Conservation (phyloP, 2,329 filamentous ascomycete genomes). For the Microdochium bolleyi region DNA sequence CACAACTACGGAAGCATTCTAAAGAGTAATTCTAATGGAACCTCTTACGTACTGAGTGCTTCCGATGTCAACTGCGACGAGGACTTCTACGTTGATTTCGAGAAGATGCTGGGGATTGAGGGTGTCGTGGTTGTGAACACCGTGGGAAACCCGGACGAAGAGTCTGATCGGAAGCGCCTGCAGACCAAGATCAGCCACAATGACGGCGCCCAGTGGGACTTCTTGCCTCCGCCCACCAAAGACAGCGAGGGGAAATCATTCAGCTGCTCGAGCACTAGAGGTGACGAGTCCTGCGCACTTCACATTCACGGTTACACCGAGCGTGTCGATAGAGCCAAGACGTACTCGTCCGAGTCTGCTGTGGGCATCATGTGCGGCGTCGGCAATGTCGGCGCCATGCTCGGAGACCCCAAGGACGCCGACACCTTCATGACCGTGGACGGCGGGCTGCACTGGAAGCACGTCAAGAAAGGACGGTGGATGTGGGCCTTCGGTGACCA, state of each 20-base stretch:
- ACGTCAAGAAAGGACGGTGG: constrained; percentile 79
- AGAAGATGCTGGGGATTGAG: constrained; percentile 88
- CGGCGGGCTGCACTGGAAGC: constrained; percentile 82
- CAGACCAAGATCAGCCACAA: constrained; percentile 94
- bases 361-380: constrained; percentile 86
- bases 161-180: constrained; percentile 65
- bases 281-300: constrained; percentile 66
- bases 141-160: constrained; percentile 65
- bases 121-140: constrained; percentile 84
- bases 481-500: constrained; percentile 96
- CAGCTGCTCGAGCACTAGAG: constrained; percentile 52
- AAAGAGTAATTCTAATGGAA: constrained; percentile 98
- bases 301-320: constrained; percentile 97
- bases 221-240: constrained; percentile 62
- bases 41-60: constrained; percentile 82
- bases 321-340: constrained; percentile 70
- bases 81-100: constrained; percentile 81
- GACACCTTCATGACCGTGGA: constrained; percentile 89
- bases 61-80: constrained; percentile 74
- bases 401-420: constrained; percentile 61
- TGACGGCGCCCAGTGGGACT: constrained; percentile 82
- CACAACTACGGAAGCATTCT: constrained; percentile 78
- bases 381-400: constrained; percentile 74
- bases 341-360: constrained; percentile 80
- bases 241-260: constrained; percentile 67